Evolutionary conservation across 2,329 filamentous ascomycete species (phyloP), one percentile per base, ranked within the genome.

Genomic region (Byssochlamys sp.): DNA sequence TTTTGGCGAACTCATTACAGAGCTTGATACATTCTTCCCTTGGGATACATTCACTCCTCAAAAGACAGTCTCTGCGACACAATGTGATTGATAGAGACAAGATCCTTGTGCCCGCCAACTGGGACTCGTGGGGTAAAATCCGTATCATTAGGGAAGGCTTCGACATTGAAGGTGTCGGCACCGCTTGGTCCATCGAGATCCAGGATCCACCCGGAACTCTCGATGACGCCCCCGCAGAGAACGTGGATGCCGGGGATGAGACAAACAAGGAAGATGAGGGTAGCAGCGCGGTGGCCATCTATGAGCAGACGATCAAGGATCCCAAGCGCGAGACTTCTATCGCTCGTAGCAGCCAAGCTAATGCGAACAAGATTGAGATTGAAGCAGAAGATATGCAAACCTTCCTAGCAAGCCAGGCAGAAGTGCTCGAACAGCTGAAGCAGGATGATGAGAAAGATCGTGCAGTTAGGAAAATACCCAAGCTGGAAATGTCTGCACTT

Each of bases 61-160:
- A 90, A 72, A 84, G 86, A 61, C 83, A 90, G 67, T 84, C 87
- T 26, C 80, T 95, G 26, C 94, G 90, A 74, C 88, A 91, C 71
- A 95, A 96, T 66, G 89, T 95, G 60, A 94, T 95, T 63, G 94
- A 94, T 75, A 83, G 92, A 59, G 91, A 96, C 72, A 95, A 95
- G 79, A 91, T 99, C 56, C 81, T 96, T 4, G 89, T 99, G 0
- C 92, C 92, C 1, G 88, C 91, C 14, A 96, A 96, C 71, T 99
- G 94, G 94, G 94, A 99, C 73, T 96, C 91, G 0, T 96, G 91
- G 89, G 91, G 91, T 59, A 99, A 97, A 75, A 96, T 99, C 59
- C 83, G 92, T 49, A 90, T 97, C 51, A 79, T 97, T 28, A 84
- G 90, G 56, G 94, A 96, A 69, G 89, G 87, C 0, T 97, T 97